Evolutionary conservation across 2,329 filamentous ascomycete species (phyloP), one percentile per base, ranked within the genome.

Genomic region (Fusarium annulatum): DNA sequence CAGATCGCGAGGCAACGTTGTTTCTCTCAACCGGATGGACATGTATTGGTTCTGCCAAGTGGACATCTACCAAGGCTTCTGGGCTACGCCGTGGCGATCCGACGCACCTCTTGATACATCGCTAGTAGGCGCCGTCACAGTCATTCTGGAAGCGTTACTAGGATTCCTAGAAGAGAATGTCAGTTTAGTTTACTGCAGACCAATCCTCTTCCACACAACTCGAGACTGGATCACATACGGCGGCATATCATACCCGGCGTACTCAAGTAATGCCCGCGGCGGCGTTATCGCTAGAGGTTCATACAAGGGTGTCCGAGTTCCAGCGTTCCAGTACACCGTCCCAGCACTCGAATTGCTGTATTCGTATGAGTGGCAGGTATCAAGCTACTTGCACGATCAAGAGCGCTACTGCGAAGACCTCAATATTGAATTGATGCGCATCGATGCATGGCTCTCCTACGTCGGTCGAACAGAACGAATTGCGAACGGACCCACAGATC

Each of bases 191-290:
- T 53, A 53, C 33, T 21, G 9, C 9, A 21, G 26, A 11, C 49
- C 34, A 0, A 0, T 3, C 1, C 7, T 18, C 0, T 53, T 38
- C 49, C 16, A 23, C 12, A 38, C 12, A 1, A 53, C 33, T 0
- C 12, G 9, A 23, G 33, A 26, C 3, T 38, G 49, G 49, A 38
- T 53, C 3, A 26, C 33, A 3, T 4, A 38, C 9, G 49, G 33
- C 7, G 30, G 49, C 5, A 53, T 21, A 11, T 38, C 49, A 28
- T 53, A 53, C 3, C 33, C 33, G 0, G 33, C 49, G 9, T 53
- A 53, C 0, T 33, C 33, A 3, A 21, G 49, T 11, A 38, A 53
- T 38, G 33, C 23, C 3, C 49, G 33, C 1, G 49, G 49, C 3
- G 49, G 49, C 2, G 33, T 38, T 21, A 53, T 28, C 7, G 49